These are phyloP conservation scores for Polygonum aviculare DNA, from an alignment of 148 eudicot genomes.

Conservation along the genomic window DNA sequence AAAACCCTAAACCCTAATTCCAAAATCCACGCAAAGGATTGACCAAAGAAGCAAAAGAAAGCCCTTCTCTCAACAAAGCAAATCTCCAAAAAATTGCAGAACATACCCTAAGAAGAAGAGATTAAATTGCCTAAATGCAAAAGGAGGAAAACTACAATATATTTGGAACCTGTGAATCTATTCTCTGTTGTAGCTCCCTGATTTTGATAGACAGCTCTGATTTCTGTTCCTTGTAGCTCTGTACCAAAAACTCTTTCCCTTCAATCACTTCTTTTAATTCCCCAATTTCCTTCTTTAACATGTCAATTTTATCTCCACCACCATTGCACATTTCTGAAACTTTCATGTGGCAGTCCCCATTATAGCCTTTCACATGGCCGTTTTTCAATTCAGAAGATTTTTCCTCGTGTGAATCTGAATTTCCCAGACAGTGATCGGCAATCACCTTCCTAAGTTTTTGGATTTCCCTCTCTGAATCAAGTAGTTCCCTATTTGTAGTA, in stretches of 20 bases:
- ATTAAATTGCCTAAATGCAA: conserved; percentile 1
- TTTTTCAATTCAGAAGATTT: conserved; percentile 33
- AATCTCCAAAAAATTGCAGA: neutral
- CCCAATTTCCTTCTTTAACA: conserved; percentile 62
- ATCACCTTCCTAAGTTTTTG: conserved; percentile 88
- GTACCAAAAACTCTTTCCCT: conserved; percentile 74
- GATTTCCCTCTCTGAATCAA: conserved; percentile 79
- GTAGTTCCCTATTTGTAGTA: conserved; percentile 64
- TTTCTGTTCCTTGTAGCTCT: conserved; percentile 86
- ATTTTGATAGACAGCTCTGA: conserved; percentile 68
- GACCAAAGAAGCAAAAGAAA: neutral
- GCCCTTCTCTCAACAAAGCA: neutral
- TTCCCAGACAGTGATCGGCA: conserved; percentile 76
- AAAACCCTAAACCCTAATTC: neutral
- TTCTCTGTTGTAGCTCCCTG: conserved; percentile 77
- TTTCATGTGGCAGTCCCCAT: conserved; percentile 32
- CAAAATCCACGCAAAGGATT: neutral
- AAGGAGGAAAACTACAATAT: conserved; percentile 44
- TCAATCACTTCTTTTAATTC: conserved; percentile 80
- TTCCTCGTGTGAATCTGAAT: conserved; percentile 31
- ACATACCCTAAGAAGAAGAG: neutral
- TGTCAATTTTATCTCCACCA: conserved; percentile 55
- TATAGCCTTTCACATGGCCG: conserved; percentile 55
- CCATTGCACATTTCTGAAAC: conserved; percentile 31
- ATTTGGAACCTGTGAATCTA: conserved; percentile 85